Evolutionary conservation across 1,284 basidiomycete species (phyloP).

Genomic region (Sporisorium exsertum): DNA sequence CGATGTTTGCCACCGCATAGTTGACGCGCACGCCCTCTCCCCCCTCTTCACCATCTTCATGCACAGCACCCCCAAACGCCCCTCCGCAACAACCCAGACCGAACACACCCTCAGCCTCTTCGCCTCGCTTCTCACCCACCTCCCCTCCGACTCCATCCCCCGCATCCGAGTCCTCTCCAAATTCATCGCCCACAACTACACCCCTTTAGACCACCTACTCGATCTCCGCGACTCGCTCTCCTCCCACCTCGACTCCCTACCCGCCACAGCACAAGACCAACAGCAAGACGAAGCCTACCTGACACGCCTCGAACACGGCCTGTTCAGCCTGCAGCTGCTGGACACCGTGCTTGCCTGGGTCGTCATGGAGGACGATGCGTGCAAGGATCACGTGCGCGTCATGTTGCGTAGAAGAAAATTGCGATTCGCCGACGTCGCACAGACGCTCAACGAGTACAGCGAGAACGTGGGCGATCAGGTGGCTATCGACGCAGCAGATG

Average conservation of each 20-base stretch:
- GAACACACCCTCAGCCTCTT: constrained; percentile 89
- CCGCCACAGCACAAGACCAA: constrained; percentile 77
- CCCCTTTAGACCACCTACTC: constrained; percentile 90
- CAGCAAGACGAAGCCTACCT: constrained; percentile 84
- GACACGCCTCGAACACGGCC: constrained; percentile 82
- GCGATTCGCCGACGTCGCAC: constrained; percentile 26
- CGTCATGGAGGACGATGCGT: constrained; percentile 95
- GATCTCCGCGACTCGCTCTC: constrained; percentile 83
- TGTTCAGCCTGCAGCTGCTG: constrained; percentile 87
- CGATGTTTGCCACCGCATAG: constrained; percentile 70
- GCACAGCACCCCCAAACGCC: constrained; percentile 72
- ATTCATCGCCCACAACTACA: constrained; percentile 90
- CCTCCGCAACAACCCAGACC: constrained; percentile 73
- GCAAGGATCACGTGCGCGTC: constrained; percentile 40
- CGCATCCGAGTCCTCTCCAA: constrained; percentile 89
- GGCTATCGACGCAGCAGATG: constrained; percentile 5
- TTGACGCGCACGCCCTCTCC: constrained; percentile 88
- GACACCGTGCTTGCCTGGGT: constrained; percentile 96
- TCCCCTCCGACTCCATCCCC: constrained; percentile 83
- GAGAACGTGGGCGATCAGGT: constrained; percentile 59
- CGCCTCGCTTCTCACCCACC: constrained; percentile 86
- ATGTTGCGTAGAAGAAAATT: constrained; percentile 34
- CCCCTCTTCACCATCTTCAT: constrained; percentile 89
- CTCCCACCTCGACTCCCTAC: constrained; percentile 74
- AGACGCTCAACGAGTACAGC: constrained; percentile 52